Conservation (phyloP, 371 early-diverging fungal species). For the Actinomortierella ambigua region DNA sequence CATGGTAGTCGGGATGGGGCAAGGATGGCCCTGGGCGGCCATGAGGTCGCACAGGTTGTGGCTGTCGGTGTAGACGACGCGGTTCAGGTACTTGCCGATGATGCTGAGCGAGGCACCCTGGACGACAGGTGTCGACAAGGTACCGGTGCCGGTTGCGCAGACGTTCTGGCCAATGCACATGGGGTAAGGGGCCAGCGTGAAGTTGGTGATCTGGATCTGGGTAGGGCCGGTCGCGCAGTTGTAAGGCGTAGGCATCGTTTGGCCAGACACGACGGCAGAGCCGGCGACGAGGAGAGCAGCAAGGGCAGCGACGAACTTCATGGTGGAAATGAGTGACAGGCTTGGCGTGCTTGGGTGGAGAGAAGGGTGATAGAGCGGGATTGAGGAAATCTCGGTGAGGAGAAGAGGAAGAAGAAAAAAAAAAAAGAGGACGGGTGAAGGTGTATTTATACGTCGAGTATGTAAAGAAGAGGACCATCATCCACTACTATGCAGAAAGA, state of each 20-base stretch:
- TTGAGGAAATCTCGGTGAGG: neutral
- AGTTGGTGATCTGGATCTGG: conserved; percentile 5
- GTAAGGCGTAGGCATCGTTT: conserved; percentile 14
- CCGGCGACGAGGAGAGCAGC: conserved; percentile 14
- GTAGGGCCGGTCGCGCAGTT: conserved; percentile 15
- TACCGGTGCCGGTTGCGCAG: conserved; percentile 20
- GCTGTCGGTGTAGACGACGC: conserved; percentile 24
- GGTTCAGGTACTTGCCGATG: conserved; percentile 10
- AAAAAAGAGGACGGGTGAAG: too few species aligned
- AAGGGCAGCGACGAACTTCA: conserved; percentile 38
- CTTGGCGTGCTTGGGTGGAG: neutral
- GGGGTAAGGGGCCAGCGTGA: conserved; percentile 19
- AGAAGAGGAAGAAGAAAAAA: too few species aligned
- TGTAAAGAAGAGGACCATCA: too few species aligned
- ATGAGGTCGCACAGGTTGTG: conserved; percentile 17
- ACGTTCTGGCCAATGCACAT: conserved; percentile 26
- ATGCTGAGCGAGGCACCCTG: conserved; percentile 7
- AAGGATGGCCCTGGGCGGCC: conserved; percentile 6
- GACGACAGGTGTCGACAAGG: conserved; percentile 11
- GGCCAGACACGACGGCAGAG: conserved; percentile 20
- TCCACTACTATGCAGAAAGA: too few species aligned
- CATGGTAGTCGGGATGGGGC: conserved; percentile 24
- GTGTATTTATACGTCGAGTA: too few species aligned
- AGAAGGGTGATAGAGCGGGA: neutral
- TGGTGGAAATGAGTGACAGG: conserved; percentile 4